Evolutionary conservation across 23 red algal genomes (phyloP).

Genomic region (Gracilaria vermiculophylla): DNA sequence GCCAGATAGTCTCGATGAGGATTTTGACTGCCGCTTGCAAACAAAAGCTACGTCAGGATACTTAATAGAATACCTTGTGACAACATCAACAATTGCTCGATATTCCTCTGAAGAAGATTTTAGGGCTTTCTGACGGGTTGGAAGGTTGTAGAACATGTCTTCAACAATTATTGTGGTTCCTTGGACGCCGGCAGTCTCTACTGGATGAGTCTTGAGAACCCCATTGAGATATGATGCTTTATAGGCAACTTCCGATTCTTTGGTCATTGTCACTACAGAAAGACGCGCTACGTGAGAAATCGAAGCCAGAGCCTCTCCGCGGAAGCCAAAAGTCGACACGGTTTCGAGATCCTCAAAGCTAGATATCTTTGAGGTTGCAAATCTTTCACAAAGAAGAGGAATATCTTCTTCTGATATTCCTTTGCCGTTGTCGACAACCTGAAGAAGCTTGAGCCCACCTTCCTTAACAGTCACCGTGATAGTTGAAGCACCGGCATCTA

Average conservation of each 20-base stretch:
- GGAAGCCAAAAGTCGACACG: slow-evolving; percentile 86
- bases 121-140: slow-evolving; percentile 41
- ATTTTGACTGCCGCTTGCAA: slow-evolving; percentile 13
- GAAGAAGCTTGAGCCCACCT: slow-evolving; percentile 69
- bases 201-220: slow-evolving; percentile 21
- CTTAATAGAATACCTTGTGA: slow-evolving; percentile 78
- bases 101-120: slow-evolving; percentile 78
- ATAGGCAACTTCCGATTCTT: slow-evolving; percentile 40
- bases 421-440: slow-evolving; percentile 80
- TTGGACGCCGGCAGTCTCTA: slow-evolving; percentile 51
- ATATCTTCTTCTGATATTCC: slow-evolving; percentile 80
- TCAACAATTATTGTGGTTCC: slow-evolving; percentile 88
- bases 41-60: slow-evolving; percentile 72
- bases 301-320: slow-evolving; percentile 95
- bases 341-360: slow-evolving; percentile 68
- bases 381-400: slow-evolving; percentile 75
- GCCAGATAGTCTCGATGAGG: background rate
- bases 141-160: slow-evolving; percentile 91
- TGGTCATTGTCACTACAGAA: slow-evolving; percentile 54
- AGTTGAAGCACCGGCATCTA: slow-evolving; percentile 83
- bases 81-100: slow-evolving; percentile 84
- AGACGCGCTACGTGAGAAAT: slow-evolving; percentile 85
- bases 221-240: slow-evolving; percentile 76
- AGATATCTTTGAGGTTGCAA: slow-evolving; percentile 84
- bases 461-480: slow-evolving; percentile 60